These are phyloP conservation scores for Penicillium ucsense DNA, from an alignment of 495 filamentous ascomycete species.

Conservation along the genomic window DNA sequence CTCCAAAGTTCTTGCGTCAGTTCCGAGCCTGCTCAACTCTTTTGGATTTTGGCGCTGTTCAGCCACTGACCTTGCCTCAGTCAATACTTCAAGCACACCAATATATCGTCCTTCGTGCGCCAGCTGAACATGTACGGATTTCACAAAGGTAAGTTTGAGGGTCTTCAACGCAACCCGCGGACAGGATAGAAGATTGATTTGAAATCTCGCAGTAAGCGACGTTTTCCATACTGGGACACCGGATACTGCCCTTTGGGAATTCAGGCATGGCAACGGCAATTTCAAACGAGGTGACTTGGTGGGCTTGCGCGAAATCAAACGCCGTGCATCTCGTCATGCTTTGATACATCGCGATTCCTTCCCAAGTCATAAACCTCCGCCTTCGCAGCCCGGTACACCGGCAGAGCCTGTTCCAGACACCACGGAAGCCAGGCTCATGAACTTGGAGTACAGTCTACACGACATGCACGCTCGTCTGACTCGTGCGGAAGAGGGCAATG, in stretches of 20 bases:
- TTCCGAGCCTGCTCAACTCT: slow-evolving; percentile 9
- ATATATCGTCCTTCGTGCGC: slow-evolving; percentile 95
- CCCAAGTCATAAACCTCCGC: slow-evolving; percentile 60
- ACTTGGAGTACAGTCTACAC: slow-evolving; percentile 72
- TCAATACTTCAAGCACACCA: slow-evolving; percentile 98
- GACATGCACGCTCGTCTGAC: slow-evolving; percentile 67
- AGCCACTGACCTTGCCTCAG: slow-evolving; percentile 31
- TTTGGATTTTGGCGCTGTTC: not conserved
- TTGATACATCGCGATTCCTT: slow-evolving; percentile 93
- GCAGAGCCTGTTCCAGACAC: slow-evolving; percentile 72
- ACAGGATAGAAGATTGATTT: slow-evolving; percentile 3
- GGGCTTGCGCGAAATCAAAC: slow-evolving; percentile 90
- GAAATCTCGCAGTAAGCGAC: slow-evolving; percentile 66
- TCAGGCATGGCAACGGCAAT: slow-evolving; percentile 96
- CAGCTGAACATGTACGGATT: slow-evolving; percentile 99
- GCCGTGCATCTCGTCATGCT: slow-evolving; percentile 90
- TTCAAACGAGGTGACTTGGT: slow-evolving; percentile 92
- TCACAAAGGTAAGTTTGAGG: slow-evolving; percentile 72
- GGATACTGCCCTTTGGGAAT: slow-evolving; percentile 94
- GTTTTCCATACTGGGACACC: slow-evolving; percentile 97
- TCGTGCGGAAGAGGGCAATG: slow-evolving; percentile 75
- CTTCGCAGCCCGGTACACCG: slow-evolving; percentile 73
- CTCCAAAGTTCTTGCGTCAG: slow-evolving; percentile 95
- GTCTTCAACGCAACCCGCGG: not conserved
- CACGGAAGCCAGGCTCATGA: slow-evolving; percentile 62